Base-by-base conservation (phyloP, 306 rosid species). In the Fragaria vesca region DNA sequence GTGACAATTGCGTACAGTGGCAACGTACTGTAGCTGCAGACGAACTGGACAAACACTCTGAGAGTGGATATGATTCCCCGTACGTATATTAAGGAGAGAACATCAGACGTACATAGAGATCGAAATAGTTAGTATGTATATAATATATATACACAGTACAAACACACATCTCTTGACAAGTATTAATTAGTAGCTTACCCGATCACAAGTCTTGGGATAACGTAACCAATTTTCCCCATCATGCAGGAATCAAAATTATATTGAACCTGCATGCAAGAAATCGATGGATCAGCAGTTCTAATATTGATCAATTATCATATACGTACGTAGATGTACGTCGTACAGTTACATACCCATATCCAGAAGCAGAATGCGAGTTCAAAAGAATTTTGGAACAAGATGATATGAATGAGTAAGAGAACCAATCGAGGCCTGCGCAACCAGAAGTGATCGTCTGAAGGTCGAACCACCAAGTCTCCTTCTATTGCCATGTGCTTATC, bases 11-110 rank as follows among this genome's bases (percentile, higher is more conserved):
- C 82, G 17, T 82, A 82, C 38, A 82, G 80, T 10, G 86, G 86
- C 15, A 82, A 76, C 51, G 86, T 82, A 30, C 86, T 73, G 58
- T 82, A 82, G 57, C 86, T 82, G 78, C 86, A 82, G 75, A 82
- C 21, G 57, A 82, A 73, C 80, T 78, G 86, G 62, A 82, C 15
- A 16, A 73, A 69, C 16, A 8, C 82, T 74, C 86, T 82, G 55
- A 47, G 20, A 67, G 18, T 34, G 1, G n/a, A 72, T 66, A 36
- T 45, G 32, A 72, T 65, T 51, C 40, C 28, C 8, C 16, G 28
- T n/a, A 61, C 4, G 15, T 61, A 26, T 28, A 40, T 61, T 4
- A 20, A 28, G 16, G 4, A 32, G 1, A 26, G 28, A 46, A 0
- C n/a, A n/a, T n/a, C 6, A 13, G 50, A 32, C 10, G 24, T n/a